These are phyloP conservation scores for Chlamydomonas eustigma DNA, from an alignment of 139 green algal species.

Conservation along the genomic window DNA sequence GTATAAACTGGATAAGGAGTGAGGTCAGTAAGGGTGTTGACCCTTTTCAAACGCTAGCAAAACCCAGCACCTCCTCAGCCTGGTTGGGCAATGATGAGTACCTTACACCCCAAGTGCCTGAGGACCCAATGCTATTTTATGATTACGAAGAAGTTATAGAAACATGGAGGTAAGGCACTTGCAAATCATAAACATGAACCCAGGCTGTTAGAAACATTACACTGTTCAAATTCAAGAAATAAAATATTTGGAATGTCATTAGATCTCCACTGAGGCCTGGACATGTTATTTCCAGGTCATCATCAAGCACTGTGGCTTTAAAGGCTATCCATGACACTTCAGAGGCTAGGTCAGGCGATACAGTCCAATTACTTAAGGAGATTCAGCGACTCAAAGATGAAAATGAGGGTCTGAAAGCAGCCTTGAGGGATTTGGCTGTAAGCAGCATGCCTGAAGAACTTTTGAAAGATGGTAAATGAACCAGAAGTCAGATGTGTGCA, in stretches of 20 bases:
- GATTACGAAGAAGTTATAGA: slow-evolving; percentile 58
- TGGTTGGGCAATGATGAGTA: slow-evolving; percentile 61
- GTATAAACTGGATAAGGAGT: slow-evolving; percentile 78
- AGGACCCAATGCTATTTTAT: slow-evolving; percentile 76
- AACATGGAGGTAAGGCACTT: not conserved
- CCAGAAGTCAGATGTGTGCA: no score
- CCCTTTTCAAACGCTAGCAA: slow-evolving; percentile 36
- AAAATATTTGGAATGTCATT: no score
- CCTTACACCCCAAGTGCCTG: slow-evolving; percentile 54
- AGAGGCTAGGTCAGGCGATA: no score
- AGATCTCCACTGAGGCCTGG: not conserved
- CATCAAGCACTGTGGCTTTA: no score
- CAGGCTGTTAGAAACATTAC: no score
- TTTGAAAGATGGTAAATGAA: slow-evolving; percentile 11
- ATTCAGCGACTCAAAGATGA: not conserved
- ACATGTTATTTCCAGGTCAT: no score
- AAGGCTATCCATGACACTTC: no score
- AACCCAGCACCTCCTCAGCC: not conserved
- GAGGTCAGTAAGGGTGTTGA: slow-evolving; percentile 48
- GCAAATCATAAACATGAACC: not conserved
- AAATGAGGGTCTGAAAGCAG: not conserved
- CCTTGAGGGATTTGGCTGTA: not conserved
- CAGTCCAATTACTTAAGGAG: no score
- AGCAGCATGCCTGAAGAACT: slow-evolving; percentile 27
- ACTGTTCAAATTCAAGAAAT: no score